Base-by-base conservation (phyloP, 768 basidiomycete genomes). In the Megacollybia marginata region DNA sequence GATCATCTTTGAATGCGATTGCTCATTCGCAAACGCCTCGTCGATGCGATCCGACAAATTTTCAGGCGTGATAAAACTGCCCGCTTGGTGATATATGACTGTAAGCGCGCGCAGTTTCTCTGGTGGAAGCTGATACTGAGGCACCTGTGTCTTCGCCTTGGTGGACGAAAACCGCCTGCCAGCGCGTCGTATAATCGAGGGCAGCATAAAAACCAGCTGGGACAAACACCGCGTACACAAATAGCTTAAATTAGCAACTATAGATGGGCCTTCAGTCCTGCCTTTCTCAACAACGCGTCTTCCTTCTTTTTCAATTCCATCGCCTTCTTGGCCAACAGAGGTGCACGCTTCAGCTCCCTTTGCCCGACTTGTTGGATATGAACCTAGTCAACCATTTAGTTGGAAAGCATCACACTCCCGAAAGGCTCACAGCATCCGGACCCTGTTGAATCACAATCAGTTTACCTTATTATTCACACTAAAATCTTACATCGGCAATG, bases 291-390 rank as follows among this genome's bases (percentile, higher is more conserved):
- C 46, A 89, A 60, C 6, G 59, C 70, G n/a, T 65, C 71, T 62
- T 91, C 84, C 62, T 73, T 86, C 68, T 72, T 72, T 64, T 76
- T 78, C 42, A 75, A 60, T 52, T 79, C 81, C 11, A 68, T 69
- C 5, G 75, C 68, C 52, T 76, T 79, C 60, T 76, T 71, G 20
- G 65, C 73, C 3, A 96, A 67, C 11, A 53, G 73, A 1, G 79
- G 77, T 1, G 83, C 90, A 20, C 91, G 82, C 68, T 79, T 87
- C 55, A 97, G 72, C 67, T 97, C 95, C 42, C 83, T 73, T 60
- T 86, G 85, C 9, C 94, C 95, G 42, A 98, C 88, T 68, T 98
- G 94, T 64, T 94, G 92, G 47, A 96, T 85, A 67, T 98, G 94
- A 2, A 96, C 91, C 78, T 90, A 43, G 31, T 28, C 15, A 44